Evolutionary conservation across 208 protist species (phyloP).

Genomic region (Trichomonas gallinae): DNA sequence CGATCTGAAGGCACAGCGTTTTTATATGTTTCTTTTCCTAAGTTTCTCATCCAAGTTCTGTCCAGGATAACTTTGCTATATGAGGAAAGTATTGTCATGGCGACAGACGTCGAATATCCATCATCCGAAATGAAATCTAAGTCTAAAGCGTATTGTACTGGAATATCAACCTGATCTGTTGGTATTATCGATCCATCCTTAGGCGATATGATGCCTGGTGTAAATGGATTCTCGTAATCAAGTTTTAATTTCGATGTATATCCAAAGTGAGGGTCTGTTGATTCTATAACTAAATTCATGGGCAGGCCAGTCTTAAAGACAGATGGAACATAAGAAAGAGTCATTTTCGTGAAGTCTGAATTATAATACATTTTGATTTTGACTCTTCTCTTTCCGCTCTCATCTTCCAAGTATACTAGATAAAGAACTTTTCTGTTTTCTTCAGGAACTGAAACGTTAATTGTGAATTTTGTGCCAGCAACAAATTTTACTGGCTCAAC

Average conservation of each 20-base stretch:
- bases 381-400: not conserved
- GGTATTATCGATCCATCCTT: not conserved
- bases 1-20: not conserved
- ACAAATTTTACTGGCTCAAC: not conserved
- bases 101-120: constrained; percentile 7
- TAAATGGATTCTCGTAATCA: not conserved
- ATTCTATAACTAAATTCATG: not conserved
- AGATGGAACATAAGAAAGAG: not conserved
- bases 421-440: not conserved
- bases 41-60: not conserved
- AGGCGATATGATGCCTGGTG: not conserved
- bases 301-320: not conserved
- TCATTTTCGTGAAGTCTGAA: not conserved
- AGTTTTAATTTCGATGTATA: not conserved
- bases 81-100: not conserved
- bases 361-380: not conserved
- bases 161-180: not conserved
- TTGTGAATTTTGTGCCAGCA: not conserved
- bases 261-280: not conserved
- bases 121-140: not conserved
- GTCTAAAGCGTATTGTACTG: not conserved
- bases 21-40: not conserved
- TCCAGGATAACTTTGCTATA: not conserved
- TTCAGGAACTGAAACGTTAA: not conserved
- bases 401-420: not conserved